These are phyloP conservation scores for Mycosphaerella sp. DNA, from an alignment of 2,329 filamentous ascomycete genomes.

Conservation along the genomic window DNA sequence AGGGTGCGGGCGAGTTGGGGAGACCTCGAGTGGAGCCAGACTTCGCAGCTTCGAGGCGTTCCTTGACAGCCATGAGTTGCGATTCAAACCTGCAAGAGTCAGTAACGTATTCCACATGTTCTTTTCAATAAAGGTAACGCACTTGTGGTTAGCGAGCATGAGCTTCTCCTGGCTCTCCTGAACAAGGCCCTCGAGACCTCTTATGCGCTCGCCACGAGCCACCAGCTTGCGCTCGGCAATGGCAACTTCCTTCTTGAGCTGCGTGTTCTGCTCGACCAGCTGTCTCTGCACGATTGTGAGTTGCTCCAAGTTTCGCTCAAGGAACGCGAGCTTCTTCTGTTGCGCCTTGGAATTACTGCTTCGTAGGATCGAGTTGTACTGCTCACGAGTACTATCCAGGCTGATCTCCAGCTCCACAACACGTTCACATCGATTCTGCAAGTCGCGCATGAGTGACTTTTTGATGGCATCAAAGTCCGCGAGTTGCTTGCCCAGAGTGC, in stretches of 20 bases:
- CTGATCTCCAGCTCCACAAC: conserved; percentile 97
- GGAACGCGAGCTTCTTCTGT: conserved; percentile 99
- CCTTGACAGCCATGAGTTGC: conserved; percentile 94
- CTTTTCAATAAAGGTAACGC: conserved; percentile 38
- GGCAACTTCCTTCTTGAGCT: conserved; percentile 97
- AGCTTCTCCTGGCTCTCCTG: conserved; percentile 99
- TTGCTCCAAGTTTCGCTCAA: conserved; percentile 96
- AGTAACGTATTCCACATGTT: conserved; percentile 3
- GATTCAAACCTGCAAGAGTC: conserved; percentile 71
- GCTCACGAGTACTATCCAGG: conserved; percentile 92
- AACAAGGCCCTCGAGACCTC: conserved; percentile 82
- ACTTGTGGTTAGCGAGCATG: conserved; percentile 95
- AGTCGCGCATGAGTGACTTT: conserved; percentile 97
- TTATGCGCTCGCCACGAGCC: conserved; percentile 92
- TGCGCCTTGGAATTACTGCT: conserved; percentile 97
- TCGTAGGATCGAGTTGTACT: conserved; percentile 97
- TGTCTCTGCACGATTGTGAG: conserved; percentile 95
- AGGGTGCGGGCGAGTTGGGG: conserved; percentile 46
- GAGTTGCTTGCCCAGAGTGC: conserved; percentile 91
- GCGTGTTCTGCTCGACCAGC: conserved; percentile 94
- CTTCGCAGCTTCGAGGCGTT: conserved; percentile 93
- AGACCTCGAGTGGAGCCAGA: conserved; percentile 81
- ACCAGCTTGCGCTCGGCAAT: conserved; percentile 97
- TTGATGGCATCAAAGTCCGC: conserved; percentile 99
- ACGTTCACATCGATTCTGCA: conserved; percentile 96